phyloP scores from a whole-genome alignment of 495 filamentous ascomycete species.

The Aspergillus leporis region DNA sequence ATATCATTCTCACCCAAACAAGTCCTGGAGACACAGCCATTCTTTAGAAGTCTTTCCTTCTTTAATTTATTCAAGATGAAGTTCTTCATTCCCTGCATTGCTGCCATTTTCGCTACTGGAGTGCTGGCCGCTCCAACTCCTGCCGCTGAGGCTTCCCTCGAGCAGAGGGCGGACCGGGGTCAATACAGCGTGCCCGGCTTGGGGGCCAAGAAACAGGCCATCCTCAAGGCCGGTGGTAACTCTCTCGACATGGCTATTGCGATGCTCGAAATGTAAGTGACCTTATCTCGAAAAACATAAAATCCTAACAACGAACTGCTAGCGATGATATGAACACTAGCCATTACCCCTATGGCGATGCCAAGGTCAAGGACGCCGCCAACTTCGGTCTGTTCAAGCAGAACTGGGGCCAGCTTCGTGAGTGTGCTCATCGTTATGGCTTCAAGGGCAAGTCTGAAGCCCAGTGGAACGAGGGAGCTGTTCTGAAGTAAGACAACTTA shows the following conservation, averaged over 20 bases:
- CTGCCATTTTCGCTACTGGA: not conserved
- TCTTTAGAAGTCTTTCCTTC: not conserved
- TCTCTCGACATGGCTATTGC: slow-evolving; percentile 42
- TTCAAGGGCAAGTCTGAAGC: slow-evolving; percentile 21
- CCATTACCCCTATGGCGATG: slow-evolving; percentile 33
- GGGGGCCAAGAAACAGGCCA: slow-evolving; percentile 31
- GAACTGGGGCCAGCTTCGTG: slow-evolving; percentile 39
- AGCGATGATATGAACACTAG: slow-evolving; percentile 31
- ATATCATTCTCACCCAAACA: not conserved
- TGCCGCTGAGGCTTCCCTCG: not conserved
- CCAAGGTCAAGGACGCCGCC: slow-evolving; percentile 26
- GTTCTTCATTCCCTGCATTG: not conserved
- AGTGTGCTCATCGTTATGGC: slow-evolving; percentile 18
- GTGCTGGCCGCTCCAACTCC: not conserved
- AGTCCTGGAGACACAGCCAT: not conserved
- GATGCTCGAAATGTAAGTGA: slow-evolving; percentile 39
- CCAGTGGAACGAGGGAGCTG: slow-evolving; percentile 22
- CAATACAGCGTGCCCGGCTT: slow-evolving; percentile 33
- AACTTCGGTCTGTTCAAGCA: slow-evolving; percentile 38
- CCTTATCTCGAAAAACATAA: not conserved
- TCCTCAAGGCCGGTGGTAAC: slow-evolving; percentile 33
- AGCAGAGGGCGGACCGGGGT: slow-evolving; percentile 22
- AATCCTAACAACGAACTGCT: not conserved
- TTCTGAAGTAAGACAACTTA: slow-evolving; percentile 24
- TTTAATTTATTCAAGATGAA: not conserved